phyloP scores from a whole-genome alignment of 495 filamentous ascomycete genomes.

The Entonaema liquescens region DNA sequence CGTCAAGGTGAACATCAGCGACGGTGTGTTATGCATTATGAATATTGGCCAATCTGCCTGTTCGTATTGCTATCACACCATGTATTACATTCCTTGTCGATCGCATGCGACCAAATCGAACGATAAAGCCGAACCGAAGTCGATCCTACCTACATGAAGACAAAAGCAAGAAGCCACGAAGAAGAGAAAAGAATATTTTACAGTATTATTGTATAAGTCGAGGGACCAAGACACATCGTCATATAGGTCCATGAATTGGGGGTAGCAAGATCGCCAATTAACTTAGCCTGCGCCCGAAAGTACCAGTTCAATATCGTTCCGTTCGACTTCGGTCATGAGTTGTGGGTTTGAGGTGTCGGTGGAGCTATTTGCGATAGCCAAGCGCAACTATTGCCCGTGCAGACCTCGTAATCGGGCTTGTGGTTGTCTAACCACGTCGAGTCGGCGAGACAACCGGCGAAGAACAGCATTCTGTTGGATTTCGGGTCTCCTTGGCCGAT shows the following conservation, averaged over 20 bases:
- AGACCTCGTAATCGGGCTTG: neutral
- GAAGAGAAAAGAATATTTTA: neutral
- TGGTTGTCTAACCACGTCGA: neutral
- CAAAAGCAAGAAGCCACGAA: neutral
- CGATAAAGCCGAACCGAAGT: neutral
- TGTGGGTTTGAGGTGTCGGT: neutral
- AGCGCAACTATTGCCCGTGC: neutral
- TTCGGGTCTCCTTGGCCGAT: neutral
- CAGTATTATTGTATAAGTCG: neutral
- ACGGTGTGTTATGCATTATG: slow-evolving; percentile 12
- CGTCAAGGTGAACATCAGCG: slow-evolving; percentile 55
- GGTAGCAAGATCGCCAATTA: neutral
- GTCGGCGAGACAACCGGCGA: slow-evolving; percentile 11
- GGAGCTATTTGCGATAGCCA: slow-evolving; percentile 5
- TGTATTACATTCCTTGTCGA: neutral
- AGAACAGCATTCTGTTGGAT: slow-evolving; percentile 3
- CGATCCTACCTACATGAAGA: neutral
- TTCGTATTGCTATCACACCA: slow-evolving; percentile 4
- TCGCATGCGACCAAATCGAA: slow-evolving; percentile 4
- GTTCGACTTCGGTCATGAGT: neutral
- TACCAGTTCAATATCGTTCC: neutral
- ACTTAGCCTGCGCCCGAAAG: neutral
- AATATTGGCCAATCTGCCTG: slow-evolving; percentile 6
- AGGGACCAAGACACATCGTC: neutral
- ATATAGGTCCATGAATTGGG: neutral